Evolutionary conservation across 2,329 filamentous ascomycete genomes (phyloP), one percentile per base, ranked within the genome.

Genomic region (Pseudogymnoascus sp.): DNA sequence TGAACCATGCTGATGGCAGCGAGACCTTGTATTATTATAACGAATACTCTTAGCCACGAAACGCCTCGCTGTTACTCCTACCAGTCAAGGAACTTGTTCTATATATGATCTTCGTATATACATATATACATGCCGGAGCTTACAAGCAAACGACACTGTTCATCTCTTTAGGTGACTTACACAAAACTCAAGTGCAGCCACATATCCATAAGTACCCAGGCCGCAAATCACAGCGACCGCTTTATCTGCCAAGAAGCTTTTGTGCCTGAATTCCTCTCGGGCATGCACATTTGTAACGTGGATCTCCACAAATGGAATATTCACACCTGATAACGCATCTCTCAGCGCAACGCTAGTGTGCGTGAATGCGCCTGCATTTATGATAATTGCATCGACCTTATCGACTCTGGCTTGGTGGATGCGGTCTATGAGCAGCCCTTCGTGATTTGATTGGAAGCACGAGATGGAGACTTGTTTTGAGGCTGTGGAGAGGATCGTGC

Each of bases 241-340:
- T 77, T 91, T 92, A 72, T 92, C 89, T 68, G 83, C 85, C 67
- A 92, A 77, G 70, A 88, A 91, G 66, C 86, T 90, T 66, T 88
- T 84, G 67, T 85, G 82, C 62, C 89, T 79, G 69, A 84, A 92
- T 1, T 78, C 70, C 76, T 92, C 90, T 7, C 90, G 75, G 31
- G 84, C 82, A 73, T 92, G 88, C 1, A 92, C 82, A 73, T 92
- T 92, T 63, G 80, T 86, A 35, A 92, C 81, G 72, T 92, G 89
- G n/a, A 91, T 74, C 76, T 93, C 90, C 56, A 92, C 78, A 69
- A 92, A 92, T 0, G 89, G 89, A 21, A 91, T 84, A 5, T 78
- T 79, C 0, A 90, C 85, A 3, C 84, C 88, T 0, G 86, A 73
- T 25, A 92, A 75, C 0, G 90, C 89, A 73, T 92, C 90, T n/a